These are phyloP conservation scores for Fragaria ananassa DNA, from an alignment of 306 rosid species.

Conservation along the genomic window DNA sequence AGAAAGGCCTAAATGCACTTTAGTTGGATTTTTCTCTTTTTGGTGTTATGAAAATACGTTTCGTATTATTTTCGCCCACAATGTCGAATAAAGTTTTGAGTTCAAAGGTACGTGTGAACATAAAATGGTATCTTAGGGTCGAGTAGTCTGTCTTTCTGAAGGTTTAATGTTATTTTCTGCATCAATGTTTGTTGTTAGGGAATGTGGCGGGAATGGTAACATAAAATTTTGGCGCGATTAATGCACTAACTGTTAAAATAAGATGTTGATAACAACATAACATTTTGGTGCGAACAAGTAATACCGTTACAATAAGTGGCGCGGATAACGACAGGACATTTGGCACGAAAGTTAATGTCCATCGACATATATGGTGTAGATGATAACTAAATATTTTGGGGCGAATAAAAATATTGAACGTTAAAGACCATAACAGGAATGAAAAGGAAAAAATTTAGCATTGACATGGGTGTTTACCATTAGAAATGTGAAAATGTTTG, in stretches of 20 bases:
- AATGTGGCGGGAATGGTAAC: neutral
- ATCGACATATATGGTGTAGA: too few species aligned
- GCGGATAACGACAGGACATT: too few species aligned
- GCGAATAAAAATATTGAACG: neutral
- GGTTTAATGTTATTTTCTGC: neutral
- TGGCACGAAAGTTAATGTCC: too few species aligned
- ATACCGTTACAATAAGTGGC: too few species aligned
- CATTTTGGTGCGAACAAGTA: neutral
- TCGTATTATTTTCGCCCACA: neutral
- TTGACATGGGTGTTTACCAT: neutral
- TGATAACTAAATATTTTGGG: neutral
- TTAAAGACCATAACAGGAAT: neutral
- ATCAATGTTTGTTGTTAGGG: neutral
- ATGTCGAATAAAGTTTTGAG: neutral
- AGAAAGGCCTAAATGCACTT: neutral
- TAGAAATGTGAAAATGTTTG: neutral
- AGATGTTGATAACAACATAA: neutral
- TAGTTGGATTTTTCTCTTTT: too few species aligned
- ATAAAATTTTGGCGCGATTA: neutral
- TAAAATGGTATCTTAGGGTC: too few species aligned
- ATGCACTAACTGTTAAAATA: neutral
- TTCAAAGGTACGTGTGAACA: neutral
- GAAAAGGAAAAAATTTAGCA: neutral
- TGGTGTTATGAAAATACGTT: too few species aligned
- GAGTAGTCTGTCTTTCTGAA: too few species aligned